Evolutionary conservation across 192 early-diverging fungal species (phyloP), one percentile per base, ranked within the genome.

Genomic region (Piromyces sp.): DNA sequence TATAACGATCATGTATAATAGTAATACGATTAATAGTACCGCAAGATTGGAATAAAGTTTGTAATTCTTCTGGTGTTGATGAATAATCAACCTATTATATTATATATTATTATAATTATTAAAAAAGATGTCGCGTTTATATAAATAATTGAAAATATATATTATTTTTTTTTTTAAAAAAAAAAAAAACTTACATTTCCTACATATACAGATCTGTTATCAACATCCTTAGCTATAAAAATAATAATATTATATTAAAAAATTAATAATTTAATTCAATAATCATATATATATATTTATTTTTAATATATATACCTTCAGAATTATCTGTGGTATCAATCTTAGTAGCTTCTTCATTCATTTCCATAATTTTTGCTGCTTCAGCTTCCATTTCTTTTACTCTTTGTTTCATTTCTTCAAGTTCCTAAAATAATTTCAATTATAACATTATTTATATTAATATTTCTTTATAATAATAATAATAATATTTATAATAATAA

Each of bases 21-120:
- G 97, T 99, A 14, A 98, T 95, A 30, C 98, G 91, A 85, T 97
- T 99, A 85, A 99, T 97, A 28, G 93, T 93, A 28, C 98, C 97
- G 86, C 96, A 97, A 13, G 94, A 89, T 86, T 96, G 93, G 83
- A 99, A 99, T 84, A 96, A 96, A 36, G 91, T 92, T 85, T 98
- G 96, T 36, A 99, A 89, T 82, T 98, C 95, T 83, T 98, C 96
- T 26, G 97, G 96, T 80, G 96, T 96, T 30, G 95, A 88, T 58
- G 87, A 88, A 88, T 98, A 99, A 86, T 99, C 97, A 30, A 98
- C 91, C 90, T 92, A 33, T 33, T 33, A 9, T 6, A 33, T 79
- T 22, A 68, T 37, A 79, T 30, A 30, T 11, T 16, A 30, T 81
- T 82, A 30, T 30, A n/a, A 83, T 79, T 4, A 33, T n/a, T n/a